Percentiles rank a stretch among this genome's conserved stretches.
Evolutionary conservation across 192 early-diverging fungal genomes (phyloP).

Genomic region (Backusella westeae): DNA sequence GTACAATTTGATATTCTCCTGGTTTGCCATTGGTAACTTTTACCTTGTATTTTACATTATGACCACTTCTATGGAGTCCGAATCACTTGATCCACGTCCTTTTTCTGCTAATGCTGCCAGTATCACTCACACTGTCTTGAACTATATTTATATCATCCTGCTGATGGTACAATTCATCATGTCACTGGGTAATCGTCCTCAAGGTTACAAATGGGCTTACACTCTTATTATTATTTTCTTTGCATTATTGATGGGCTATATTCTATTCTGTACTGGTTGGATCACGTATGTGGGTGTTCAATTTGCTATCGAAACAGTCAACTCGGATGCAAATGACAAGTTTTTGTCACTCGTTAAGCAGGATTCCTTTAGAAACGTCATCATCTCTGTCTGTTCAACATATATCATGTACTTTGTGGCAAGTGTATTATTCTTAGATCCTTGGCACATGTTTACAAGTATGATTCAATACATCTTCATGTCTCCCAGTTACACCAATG

Average conservation of each 20-base stretch:
- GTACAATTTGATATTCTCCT: constrained; percentile 62
- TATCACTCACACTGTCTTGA: constrained; percentile 40
- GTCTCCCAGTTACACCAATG: constrained; percentile 78
- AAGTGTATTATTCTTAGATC: constrained; percentile 64
- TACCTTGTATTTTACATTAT: constrained; percentile 91
- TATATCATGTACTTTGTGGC: constrained; percentile 67
- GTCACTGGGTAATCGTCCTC: constrained; percentile 94
- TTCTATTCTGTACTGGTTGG: constrained; percentile 35
- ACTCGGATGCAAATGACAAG: constrained; percentile 18
- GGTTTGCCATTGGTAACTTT: constrained; percentile 75
- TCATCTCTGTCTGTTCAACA: constrained; percentile 60
- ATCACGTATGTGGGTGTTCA: constrained; percentile 29
- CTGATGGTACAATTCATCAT: constrained; percentile 83
- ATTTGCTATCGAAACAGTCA: constrained; percentile 6
- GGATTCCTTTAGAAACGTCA: constrained; percentile 50
- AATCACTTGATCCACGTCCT: constrained; percentile 18
- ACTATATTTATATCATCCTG: constrained; percentile 56
- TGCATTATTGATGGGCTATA: constrained; percentile 46
- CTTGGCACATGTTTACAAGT: constrained; percentile 77
- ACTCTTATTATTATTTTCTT: constrained; percentile 64
- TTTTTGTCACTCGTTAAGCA: constrained; percentile 39
- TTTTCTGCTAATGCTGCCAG: constrained; percentile 34
- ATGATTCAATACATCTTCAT: constrained; percentile 70
- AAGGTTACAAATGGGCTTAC: constrained; percentile 82
- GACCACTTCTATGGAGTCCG: constrained; percentile 48